phyloP scores from a whole-genome alignment of 495 filamentous ascomycete genomes.

The Penicillium samsonianum region DNA sequence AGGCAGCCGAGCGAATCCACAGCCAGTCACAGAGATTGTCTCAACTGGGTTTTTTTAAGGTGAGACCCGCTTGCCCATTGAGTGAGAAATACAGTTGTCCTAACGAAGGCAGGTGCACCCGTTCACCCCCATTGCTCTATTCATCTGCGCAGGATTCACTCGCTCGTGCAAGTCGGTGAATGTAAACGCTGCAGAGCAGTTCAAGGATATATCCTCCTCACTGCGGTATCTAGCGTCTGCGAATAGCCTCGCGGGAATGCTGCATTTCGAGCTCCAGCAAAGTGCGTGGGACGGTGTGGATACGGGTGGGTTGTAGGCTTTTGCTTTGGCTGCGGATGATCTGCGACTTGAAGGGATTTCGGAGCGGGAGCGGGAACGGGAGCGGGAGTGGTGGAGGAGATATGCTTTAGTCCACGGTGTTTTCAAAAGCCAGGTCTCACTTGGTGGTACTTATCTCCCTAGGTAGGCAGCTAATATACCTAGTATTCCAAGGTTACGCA shows the following conservation, averaged over 20 bases:
- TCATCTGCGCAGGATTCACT: background rate
- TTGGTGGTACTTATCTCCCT: background rate
- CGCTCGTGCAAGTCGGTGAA: background rate
- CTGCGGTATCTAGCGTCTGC: background rate
- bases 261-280: background rate
- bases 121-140: background rate
- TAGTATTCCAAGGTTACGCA: too few species aligned
- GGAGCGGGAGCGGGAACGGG: background rate
- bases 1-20: background rate
- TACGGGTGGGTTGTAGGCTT: background rate
- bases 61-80: background rate
- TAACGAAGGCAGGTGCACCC: background rate
- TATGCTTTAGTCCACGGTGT: too few species aligned
- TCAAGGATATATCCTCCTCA: background rate
- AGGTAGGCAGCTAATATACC: too few species aligned
- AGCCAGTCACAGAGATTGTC: background rate
- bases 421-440: background rate
- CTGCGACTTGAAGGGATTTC: background rate
- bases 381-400: too few species aligned
- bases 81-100: background rate
- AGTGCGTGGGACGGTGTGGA: background rate
- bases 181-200: background rate
- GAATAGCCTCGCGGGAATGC: background rate
- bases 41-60: background rate
- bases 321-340: background rate